Percentiles rank a stretch among this genome's conserved stretches.
phyloP scores from a whole-genome alignment of 1,139 yeast genomes.

The Schizosaccharomyces versatilis region DNA sequence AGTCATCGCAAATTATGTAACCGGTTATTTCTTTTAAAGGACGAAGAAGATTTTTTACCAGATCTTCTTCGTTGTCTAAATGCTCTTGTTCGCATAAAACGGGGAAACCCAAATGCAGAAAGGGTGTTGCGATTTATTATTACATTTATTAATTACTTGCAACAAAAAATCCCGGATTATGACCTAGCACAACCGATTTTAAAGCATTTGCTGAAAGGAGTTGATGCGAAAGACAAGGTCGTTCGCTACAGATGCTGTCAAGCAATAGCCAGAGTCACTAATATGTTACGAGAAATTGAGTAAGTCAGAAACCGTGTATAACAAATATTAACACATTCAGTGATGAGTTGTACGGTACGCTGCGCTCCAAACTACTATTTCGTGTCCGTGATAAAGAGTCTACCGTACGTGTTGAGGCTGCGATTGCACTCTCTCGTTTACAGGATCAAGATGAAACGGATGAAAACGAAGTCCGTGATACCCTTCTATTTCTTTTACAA shows the following conservation, averaged over 20 bases:
- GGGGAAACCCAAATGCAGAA: constrained; percentile 54
- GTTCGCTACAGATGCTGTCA: constrained; percentile 72
- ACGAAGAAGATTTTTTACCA: background rate
- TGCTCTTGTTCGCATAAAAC: constrained; percentile 37
- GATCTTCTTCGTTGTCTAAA: background rate
- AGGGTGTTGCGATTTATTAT: constrained; percentile 43
- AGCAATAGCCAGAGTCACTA: constrained; percentile 49
- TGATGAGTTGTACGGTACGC: constrained; percentile 41
- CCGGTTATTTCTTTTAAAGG: background rate
- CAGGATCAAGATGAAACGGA: constrained; percentile 35
- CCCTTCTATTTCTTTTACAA: constrained; percentile 35
- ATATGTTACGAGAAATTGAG: constrained; percentile 54
- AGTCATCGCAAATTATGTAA: background rate
- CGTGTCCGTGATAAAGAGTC: constrained; percentile 64
- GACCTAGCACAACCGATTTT: constrained; percentile 24
- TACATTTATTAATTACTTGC: constrained; percentile 11
- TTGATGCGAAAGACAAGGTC: constrained; percentile 50
- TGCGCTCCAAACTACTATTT: constrained; percentile 38
- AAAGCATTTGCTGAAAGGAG: constrained; percentile 48
- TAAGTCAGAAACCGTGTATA: constrained; percentile 1
- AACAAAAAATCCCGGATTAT: constrained; percentile 5
- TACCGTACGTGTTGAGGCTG: constrained; percentile 58
- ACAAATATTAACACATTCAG: constrained; percentile 1
- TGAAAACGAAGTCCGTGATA: constrained; percentile 20
- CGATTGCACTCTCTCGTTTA: constrained; percentile 55